Evolutionary conservation across 176 grass and related monocot genomes (phyloP).

Genomic region (Eremochloa ophiuroides): DNA sequence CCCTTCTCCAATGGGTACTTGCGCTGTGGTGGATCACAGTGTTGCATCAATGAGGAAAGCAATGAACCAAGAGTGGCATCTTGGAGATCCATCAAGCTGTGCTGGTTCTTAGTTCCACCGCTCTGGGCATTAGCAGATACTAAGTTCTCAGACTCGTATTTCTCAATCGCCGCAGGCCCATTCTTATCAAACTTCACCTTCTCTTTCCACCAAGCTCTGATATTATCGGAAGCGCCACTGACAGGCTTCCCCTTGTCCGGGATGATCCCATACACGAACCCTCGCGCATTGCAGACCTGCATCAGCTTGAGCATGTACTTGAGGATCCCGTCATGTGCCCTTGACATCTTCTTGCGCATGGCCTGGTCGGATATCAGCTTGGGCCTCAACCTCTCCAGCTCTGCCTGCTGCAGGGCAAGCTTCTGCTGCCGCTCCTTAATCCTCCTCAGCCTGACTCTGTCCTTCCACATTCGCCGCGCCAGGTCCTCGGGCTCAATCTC

Average conservation of each 20-base stretch:
- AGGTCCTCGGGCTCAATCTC: conserved; percentile 83
- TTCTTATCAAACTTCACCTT: conserved; percentile 99
- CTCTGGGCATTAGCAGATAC: conserved; percentile 32
- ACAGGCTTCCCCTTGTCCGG: conserved; percentile 94
- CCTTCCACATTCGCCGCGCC: conserved; percentile 91
- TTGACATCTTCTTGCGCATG: conserved; percentile 88
- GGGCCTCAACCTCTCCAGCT: conserved; percentile 44
- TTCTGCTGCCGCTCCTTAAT: conserved; percentile 76
- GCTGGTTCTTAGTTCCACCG: conserved; percentile 38
- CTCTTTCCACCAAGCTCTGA: conserved; percentile 99
- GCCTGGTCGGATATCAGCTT: conserved; percentile 82
- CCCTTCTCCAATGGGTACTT: conserved; percentile 94
- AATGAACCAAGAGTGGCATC: conserved; percentile 88
- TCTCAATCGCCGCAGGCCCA: conserved; percentile 68
- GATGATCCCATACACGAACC: conserved; percentile 93
- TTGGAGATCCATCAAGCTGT: conserved; percentile 91
- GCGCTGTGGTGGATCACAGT: conserved; percentile 80
- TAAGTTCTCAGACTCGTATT: conserved; percentile 71
- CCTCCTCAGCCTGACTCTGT: conserved; percentile 72
- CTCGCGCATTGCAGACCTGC: conserved; percentile 85
- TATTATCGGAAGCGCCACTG: conserved; percentile 84
- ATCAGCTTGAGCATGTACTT: conserved; percentile 99
- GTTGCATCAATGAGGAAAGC: conserved; percentile 93
- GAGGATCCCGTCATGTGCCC: conserved; percentile 90
- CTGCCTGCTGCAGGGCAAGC: conserved; percentile 31